These are phyloP conservation scores for Candida loeiensis DNA, from an alignment of 805 yeast species.

Conservation along the genomic window DNA sequence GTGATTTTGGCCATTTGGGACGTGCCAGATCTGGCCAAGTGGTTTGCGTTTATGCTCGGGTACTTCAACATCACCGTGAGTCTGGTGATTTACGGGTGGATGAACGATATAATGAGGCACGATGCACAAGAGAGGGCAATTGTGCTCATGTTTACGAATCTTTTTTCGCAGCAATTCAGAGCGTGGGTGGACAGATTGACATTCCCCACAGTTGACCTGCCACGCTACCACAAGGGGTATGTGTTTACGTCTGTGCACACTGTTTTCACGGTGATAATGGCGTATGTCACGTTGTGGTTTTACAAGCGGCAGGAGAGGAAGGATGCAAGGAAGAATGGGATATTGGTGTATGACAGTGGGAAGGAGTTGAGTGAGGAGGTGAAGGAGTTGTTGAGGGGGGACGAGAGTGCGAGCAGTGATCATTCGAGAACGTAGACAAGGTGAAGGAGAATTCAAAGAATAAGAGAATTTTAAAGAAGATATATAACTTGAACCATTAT, in stretches of 20 bases:
- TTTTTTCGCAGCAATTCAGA: constrained; percentile 19
- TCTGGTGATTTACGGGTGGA: constrained; percentile 22
- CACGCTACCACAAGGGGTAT: constrained; percentile 22
- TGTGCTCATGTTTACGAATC: constrained; percentile 20
- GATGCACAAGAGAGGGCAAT: constrained; percentile 21
- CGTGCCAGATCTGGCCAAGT: constrained; percentile 21
- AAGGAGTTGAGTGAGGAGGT: constrained; percentile 5
- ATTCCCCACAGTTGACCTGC: constrained; percentile 21
- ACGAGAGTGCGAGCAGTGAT: background rate
- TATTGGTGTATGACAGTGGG: constrained; percentile 17
- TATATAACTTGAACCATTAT: too few species aligned
- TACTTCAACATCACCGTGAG: constrained; percentile 23
- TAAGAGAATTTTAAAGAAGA: too few species aligned
- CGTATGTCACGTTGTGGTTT: constrained; percentile 18
- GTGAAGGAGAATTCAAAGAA: background rate
- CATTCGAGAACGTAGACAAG: too few species aligned
- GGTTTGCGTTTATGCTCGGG: constrained; percentile 23
- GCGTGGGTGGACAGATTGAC: constrained; percentile 22
- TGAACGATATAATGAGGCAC: constrained; percentile 20
- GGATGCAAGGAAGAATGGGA: constrained; percentile 19
- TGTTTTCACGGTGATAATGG: constrained; percentile 17
- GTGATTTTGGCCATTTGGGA: constrained; percentile 22
- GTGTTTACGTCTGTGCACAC: constrained; percentile 18
- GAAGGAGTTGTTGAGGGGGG: background rate
- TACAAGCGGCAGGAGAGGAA: constrained; percentile 20